Conservation (phyloP, 1,284 basidiomycete genomes). For the Naganishia sp. region DNA sequence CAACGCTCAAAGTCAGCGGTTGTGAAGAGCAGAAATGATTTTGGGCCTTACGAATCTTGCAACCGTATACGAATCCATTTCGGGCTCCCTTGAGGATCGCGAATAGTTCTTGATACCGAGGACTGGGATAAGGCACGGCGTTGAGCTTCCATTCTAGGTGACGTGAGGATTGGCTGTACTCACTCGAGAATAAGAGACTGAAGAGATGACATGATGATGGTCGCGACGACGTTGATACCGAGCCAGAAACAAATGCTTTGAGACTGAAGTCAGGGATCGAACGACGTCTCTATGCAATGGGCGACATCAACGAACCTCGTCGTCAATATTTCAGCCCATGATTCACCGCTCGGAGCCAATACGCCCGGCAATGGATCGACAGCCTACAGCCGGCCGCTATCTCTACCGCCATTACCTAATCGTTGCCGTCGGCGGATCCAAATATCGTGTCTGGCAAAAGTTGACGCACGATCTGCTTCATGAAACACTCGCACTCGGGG, state of each 20-base stretch:
- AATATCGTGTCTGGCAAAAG: constrained; percentile 1
- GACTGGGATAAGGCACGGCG: constrained; percentile 50
- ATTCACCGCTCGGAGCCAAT: constrained; percentile 6
- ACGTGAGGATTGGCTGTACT: neutral
- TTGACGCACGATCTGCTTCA: constrained; percentile 11
- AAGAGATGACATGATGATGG: constrained; percentile 14
- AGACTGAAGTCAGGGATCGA: too few species aligned
- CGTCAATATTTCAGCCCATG: constrained; percentile 4
- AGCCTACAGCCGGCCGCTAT: constrained; percentile 5
- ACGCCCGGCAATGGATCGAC: constrained; percentile 8
- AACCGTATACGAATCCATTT: constrained; percentile 83
- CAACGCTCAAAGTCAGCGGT: neutral
- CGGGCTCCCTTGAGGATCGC: constrained; percentile 91
- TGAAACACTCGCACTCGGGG: neutral
- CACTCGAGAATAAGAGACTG: constrained; percentile 21
- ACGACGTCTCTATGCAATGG: too few species aligned
- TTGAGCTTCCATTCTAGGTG: neutral
- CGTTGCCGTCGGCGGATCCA: constrained; percentile 1
- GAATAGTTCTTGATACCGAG: constrained; percentile 83
- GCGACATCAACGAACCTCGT: neutral
- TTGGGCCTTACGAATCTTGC: constrained; percentile 69
- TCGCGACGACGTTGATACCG: neutral
- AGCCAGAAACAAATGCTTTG: too few species aligned
- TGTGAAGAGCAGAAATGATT: neutral
- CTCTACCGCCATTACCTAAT: neutral